Evolutionary conservation across 352 stramenopile species (phyloP), one percentile per base, ranked within the genome.

Genomic region (Pythium insidiosum): DNA sequence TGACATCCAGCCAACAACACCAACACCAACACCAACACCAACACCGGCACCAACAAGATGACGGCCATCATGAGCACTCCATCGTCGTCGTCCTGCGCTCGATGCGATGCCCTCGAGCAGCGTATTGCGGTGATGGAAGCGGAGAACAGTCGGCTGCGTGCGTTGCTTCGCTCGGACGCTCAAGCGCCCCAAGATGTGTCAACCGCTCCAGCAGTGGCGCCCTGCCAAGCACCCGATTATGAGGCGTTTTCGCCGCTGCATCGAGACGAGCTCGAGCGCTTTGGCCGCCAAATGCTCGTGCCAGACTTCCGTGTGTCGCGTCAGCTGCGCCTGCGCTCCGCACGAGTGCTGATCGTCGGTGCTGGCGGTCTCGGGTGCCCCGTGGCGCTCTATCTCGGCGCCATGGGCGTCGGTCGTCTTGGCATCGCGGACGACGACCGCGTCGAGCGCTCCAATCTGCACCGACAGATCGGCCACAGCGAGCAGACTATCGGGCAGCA

Each of bases 401-500:
- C 78, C 7, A 95, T 96, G 62, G 96, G 95, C 3, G 73, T 99
- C 4, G 95, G 92, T 4, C 65, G 66, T 23, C 67, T 99, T n/a
- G 81, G 68, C 4, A 56, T 99, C 25, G 84, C 98, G 4, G 96
- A 99, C 61, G 78, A 90, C 53, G 96, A 99, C 65, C 34, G 43
- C 47, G 95, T 99, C 19, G 95, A 99, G 40, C 67, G 79, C 31
- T 97, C 78, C 41, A 99, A 99, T 67, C 64, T 99, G 46, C 96
- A 99, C 59, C 74, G 95, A 5, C 96, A 99, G 64, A 73, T 98
- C 40, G 75, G 98, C 20, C 94, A 98, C 56, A 84, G 83, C 44
- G 78, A 96, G 46, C 47, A 51, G 1, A 72, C 84, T 36, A 57
- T 93, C 0, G 75, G 75, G 2, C 58, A 78, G 52, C 87, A 84